Conservation (phyloP, 768 basidiomycete species). For the Tephrocybe sp. region DNA sequence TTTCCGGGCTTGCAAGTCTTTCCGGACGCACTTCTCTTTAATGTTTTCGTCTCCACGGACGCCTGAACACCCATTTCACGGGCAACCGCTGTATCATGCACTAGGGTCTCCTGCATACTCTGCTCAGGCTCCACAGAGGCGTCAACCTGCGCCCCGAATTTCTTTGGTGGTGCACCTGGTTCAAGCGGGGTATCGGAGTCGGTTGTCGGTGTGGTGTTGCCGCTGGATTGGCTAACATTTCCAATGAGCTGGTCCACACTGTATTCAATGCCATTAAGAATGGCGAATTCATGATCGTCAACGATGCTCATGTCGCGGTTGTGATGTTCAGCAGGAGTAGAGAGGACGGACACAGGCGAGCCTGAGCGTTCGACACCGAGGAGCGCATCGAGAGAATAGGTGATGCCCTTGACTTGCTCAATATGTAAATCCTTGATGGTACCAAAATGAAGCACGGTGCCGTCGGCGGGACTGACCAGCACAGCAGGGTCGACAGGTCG, state of each 20-base stretch:
- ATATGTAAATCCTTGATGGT: slow-evolving; percentile 74
- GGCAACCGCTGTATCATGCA: slow-evolving; percentile 71
- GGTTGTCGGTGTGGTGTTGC: slow-evolving; percentile 33
- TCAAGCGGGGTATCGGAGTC: slow-evolving; percentile 25
- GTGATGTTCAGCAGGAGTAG: slow-evolving; percentile 34
- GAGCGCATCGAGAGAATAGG: slow-evolving; percentile 92
- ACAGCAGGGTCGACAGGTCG: slow-evolving; percentile 76
- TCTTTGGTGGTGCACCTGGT: slow-evolving; percentile 35
- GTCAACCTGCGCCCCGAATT: slow-evolving; percentile 69
- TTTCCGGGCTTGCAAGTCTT: slow-evolving; percentile 69
- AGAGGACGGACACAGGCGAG: slow-evolving; percentile 39
- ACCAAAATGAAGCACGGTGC: slow-evolving; percentile 89
- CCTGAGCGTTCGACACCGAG: slow-evolving; percentile 70
- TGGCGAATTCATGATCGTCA: slow-evolving; percentile 87
- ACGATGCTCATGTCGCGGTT: slow-evolving; percentile 62
- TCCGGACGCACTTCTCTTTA: slow-evolving; percentile 33
- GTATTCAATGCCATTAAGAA: slow-evolving; percentile 97
- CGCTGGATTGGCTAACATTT: slow-evolving; percentile 9
- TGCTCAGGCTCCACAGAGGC: slow-evolving; percentile 62
- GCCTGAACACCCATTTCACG: slow-evolving; percentile 60
- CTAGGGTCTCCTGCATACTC: slow-evolving; percentile 53
- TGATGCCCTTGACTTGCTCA: slow-evolving; percentile 97
- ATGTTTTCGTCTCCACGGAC: slow-evolving; percentile 23
- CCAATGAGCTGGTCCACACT: slow-evolving; percentile 88
- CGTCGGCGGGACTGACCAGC: slow-evolving; percentile 93